These are phyloP conservation scores for Carex myosuroides DNA, from an alignment of 176 grass and related monocot species.

Conservation along the genomic window DNA sequence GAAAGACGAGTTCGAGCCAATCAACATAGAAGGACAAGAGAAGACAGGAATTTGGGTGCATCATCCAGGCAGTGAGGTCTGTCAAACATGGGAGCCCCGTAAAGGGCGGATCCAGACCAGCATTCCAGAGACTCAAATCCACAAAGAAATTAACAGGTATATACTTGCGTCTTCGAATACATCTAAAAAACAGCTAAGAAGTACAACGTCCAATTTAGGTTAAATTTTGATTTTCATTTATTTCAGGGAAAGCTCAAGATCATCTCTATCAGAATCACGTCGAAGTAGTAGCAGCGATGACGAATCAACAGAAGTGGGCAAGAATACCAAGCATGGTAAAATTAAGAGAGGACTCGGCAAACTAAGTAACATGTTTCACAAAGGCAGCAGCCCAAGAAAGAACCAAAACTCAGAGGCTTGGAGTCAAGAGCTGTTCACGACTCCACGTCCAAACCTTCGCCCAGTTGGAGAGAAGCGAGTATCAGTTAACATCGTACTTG, in stretches of 20 bases:
- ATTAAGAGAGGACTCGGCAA: conserved; percentile 72
- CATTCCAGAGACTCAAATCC: conserved; percentile 45
- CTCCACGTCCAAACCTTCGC: conserved; percentile 27
- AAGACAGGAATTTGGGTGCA: conserved; percentile 78
- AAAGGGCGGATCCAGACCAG: conserved; percentile 49
- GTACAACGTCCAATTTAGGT: neutral
- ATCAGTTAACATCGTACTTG: conserved; percentile 39
- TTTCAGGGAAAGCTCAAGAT: conserved; percentile 40
- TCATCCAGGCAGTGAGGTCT: conserved; percentile 51
- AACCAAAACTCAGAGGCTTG: conserved; percentile 13
- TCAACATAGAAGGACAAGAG: conserved; percentile 67
- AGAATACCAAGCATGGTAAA: conserved; percentile 27
- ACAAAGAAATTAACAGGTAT: conserved; percentile 28
- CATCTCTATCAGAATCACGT: conserved; percentile 46
- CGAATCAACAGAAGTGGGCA: conserved; percentile 33
- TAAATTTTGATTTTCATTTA: neutral
- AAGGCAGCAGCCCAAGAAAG: conserved; percentile 28
- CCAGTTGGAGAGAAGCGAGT: conserved; percentile 56
- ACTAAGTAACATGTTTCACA: conserved; percentile 42
- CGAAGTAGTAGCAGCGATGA: conserved; percentile 56
- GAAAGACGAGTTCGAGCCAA: conserved; percentile 67
- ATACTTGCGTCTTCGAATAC: neutral
- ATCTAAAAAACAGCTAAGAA: neutral
- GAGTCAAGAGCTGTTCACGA: conserved; percentile 17
- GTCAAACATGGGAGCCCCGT: conserved; percentile 52